Conservation (phyloP, 352 stramenopile species). For the Phytophthora niederhauseri region DNA sequence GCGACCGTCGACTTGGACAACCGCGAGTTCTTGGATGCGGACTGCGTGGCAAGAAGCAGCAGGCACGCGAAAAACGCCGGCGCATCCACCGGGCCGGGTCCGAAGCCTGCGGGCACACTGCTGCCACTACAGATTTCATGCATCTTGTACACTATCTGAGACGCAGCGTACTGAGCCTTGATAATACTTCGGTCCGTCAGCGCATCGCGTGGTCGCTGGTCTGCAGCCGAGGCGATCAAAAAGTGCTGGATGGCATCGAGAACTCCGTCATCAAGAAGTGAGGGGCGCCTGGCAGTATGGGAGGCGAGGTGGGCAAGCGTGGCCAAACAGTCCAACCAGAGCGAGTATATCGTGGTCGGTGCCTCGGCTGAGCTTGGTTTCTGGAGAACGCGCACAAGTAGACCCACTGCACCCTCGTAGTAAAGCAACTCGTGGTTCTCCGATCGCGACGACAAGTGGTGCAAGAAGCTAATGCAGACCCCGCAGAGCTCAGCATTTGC, state of each 20-base stretch:
- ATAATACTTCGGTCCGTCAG: conserved; percentile 53
- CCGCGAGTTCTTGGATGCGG: conserved; percentile 59
- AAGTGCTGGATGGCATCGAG: conserved; percentile 72
- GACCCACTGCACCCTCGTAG: conserved; percentile 59
- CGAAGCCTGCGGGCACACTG: conserved; percentile 3
- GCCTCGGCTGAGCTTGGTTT: conserved; percentile 48
- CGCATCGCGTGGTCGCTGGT: conserved; percentile 46
- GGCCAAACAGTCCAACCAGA: conserved; percentile 59
- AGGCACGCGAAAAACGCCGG: conserved; percentile 65
- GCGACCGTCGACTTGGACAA: conserved; percentile 47
- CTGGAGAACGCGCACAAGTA: conserved; percentile 61
- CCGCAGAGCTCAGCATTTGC: conserved; percentile 67
- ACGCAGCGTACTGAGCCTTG: conserved; percentile 55
- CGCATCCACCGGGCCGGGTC: conserved; percentile 29
- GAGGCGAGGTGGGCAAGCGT: conserved; percentile 68
- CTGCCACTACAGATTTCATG: conserved; percentile 54
- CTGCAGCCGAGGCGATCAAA: conserved; percentile 45
- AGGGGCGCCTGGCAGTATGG: conserved; percentile 38
- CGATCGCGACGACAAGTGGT: conserved; percentile 65
- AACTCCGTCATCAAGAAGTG: conserved; percentile 64
- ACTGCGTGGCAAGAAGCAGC: conserved; percentile 64
- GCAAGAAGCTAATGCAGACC: conserved; percentile 70
- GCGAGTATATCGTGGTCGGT: conserved; percentile 48
- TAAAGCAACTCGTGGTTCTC: conserved; percentile 74
- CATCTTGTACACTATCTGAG: conserved; percentile 68